These are phyloP conservation scores for Fusarium sp. DNA, from an alignment of 2,329 filamentous ascomycete species.

Conservation along the genomic window DNA sequence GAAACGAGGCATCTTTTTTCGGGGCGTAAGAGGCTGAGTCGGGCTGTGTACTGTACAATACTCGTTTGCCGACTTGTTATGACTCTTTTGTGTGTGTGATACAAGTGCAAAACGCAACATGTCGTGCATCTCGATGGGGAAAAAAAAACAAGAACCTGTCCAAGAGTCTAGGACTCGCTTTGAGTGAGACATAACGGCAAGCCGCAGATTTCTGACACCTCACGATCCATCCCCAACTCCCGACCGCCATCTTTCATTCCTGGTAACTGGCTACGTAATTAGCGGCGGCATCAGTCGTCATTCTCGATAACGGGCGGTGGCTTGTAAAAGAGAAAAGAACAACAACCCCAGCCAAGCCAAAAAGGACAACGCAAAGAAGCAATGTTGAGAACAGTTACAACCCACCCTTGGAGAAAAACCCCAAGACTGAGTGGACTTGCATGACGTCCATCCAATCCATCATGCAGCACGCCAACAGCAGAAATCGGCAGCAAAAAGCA, in stretches of 20 bases:
- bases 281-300: constrained; percentile 25
- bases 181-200: constrained; percentile 20
- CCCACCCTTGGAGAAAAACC: constrained; percentile 6
- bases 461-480: constrained; percentile 26
- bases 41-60: constrained; percentile 21
- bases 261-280: constrained; percentile 33
- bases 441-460: constrained; percentile 28
- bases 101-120: constrained; percentile 9
- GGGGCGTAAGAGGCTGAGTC: constrained; percentile 21
- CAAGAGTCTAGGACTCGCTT: constrained; percentile 17
- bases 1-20: constrained; percentile 23
- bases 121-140: not conserved
- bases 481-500: constrained; percentile 21
- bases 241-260: constrained; percentile 13
- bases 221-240: constrained; percentile 12
- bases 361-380: constrained; percentile 21
- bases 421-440: constrained; percentile 11
- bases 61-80: not conserved
- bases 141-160: not conserved
- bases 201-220: constrained; percentile 30
- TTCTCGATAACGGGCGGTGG: constrained; percentile 8
- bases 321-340: constrained; percentile 4
- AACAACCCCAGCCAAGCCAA: not conserved
- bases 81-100: not conserved
- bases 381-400: constrained; percentile 8